Evolutionary conservation across 257 asterid genomes (phyloP).

Genomic region (Rauvolfia tetraphylla): DNA sequence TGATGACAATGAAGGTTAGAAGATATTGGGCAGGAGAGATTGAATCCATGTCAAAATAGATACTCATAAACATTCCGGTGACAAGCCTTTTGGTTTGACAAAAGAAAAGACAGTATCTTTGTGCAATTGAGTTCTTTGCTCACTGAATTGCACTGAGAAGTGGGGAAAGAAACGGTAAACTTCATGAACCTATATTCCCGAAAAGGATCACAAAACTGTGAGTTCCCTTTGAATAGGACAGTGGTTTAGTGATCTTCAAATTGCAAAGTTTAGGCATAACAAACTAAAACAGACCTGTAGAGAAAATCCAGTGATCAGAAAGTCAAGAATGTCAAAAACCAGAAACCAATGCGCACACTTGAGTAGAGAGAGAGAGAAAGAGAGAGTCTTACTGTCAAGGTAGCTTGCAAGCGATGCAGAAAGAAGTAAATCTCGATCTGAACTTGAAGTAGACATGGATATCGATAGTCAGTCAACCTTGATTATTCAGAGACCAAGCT

Average conservation of each 20-base stretch:
- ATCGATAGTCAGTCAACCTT: not conserved
- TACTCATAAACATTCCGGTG: not conserved
- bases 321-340: not conserved
- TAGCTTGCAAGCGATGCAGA: slow-evolving; percentile 33
- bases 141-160: not conserved
- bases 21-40: not conserved
- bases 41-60: not conserved
- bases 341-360: too few relatives aligned
- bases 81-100: not conserved
- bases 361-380: not conserved
- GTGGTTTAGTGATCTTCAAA: not conserved
- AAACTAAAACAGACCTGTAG: not conserved
- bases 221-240: not conserved
- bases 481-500: not conserved
- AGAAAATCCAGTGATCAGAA: not conserved
- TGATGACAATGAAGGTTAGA: too few relatives aligned
- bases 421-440: slow-evolving; percentile 12
- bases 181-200: not conserved
- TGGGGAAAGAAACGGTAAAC: too few relatives aligned
- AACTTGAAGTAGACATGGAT: slow-evolving; percentile 14
- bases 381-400: slow-evolving; percentile 28
- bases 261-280: not conserved
- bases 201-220: not conserved
- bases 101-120: not conserved
- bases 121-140: too few relatives aligned